Conservation (phyloP, 345 rosid genomes). For the Eutrema japonicum region DNA sequence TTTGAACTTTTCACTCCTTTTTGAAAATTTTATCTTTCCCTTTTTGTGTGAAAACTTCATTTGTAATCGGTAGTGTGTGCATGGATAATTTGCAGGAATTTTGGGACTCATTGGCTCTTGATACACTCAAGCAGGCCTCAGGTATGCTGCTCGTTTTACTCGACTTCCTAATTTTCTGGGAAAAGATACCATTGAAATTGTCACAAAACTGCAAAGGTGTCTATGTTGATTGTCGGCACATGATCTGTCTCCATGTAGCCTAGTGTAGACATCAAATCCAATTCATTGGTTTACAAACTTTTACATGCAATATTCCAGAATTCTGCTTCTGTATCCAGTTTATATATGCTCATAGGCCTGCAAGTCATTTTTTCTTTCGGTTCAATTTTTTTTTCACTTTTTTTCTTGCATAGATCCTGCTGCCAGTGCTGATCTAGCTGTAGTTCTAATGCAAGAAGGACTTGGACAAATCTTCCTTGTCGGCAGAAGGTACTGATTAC, state of each 20-base stretch:
- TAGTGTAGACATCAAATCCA: slow-evolving; percentile 5
- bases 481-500: slow-evolving; percentile 77
- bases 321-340: slow-evolving; percentile 11
- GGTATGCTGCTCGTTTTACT: slow-evolving; percentile 54
- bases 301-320: slow-evolving; percentile 9
- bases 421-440: slow-evolving; percentile 93
- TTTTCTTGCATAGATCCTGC: slow-evolving; percentile 67
- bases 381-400: background rate
- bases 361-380: background rate
- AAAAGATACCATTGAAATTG: background rate
- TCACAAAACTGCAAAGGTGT: background rate
- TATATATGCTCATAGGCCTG: slow-evolving; percentile 17
- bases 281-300: background rate
- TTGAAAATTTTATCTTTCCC: background rate
- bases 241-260: slow-evolving; percentile 5
- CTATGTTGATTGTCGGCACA: background rate
- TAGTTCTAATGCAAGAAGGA: slow-evolving; percentile 98
- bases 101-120: slow-evolving; percentile 93
- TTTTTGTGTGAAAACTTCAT: background rate
- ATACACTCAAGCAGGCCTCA: slow-evolving; percentile 83
- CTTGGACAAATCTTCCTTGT: slow-evolving; percentile 76
- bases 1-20: background rate
- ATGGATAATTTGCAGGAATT: slow-evolving; percentile 49
- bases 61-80: slow-evolving; percentile 9
- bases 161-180: background rate